Evolutionary conservation across 2,329 filamentous ascomycete species (phyloP), one percentile per base, ranked within the genome.

Genomic region (Cylindrodendrum hubeiense): DNA sequence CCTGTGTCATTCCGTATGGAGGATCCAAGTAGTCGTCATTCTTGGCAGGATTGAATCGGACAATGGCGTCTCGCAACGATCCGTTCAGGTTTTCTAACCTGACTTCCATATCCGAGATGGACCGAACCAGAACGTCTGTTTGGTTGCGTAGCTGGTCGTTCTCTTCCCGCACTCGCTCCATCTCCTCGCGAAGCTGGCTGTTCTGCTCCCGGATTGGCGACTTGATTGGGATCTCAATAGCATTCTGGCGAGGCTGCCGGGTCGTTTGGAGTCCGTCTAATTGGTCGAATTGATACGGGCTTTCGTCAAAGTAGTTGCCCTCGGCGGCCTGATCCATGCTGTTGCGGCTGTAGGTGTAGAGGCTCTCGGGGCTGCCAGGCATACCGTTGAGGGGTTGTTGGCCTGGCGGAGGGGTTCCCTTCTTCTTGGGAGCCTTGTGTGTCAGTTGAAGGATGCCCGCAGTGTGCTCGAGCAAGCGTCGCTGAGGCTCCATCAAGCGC

Each of bases 401-500:
- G 1, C 78, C 77, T 34, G 78, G 79, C 2, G 81, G 79, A 54
- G 84, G 80, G 8, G 82, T 78, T 4, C 80, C 73, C 58, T 82
- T 82, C 70, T 87, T 88, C 74, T 88, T 91, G n/a, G 91, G 85
- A 0, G 88, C 89, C 72, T 91, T 92, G 79, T 98, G 95, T 9
- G 95, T 97, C 79, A 97, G 87, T 76, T 97, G 94, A 58, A 99
- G 83, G 41, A 99, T 93, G 47, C 93, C 95, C 15, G 96, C 95
- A 0, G 95, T 98, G 78, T 99, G 96, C 78, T 95, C 90, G 54
- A 98, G 83, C 47, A 99, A 82, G 67, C 90, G 89, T 72, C 88
- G 88, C 74, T 97, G 93, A 9, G 93, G 87, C 63, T 91, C 87
- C 81, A 94, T 90, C 64, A 91, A 83, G 70, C 92, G 85, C 78